Conservation (phyloP, 768 basidiomycete species). For the Mycena indigotica region DNA sequence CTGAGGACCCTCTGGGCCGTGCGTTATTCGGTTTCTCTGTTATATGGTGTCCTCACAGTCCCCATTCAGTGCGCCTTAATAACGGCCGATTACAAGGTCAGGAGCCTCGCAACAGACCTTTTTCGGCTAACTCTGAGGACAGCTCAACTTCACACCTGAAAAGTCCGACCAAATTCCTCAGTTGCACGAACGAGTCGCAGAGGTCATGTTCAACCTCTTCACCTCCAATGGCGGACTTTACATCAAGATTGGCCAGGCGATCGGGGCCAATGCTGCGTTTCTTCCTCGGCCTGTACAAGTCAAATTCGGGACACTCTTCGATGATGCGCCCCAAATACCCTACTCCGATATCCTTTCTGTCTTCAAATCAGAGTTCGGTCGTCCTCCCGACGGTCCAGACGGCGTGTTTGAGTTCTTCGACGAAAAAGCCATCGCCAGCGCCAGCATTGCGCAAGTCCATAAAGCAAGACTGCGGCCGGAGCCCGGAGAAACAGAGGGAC, state of each 20-base stretch:
- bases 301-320: slow-evolving; percentile 83
- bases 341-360: slow-evolving; percentile 69
- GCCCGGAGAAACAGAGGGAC: slow-evolving; percentile 43
- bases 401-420: slow-evolving; percentile 84
- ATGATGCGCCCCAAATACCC: slow-evolving; percentile 84
- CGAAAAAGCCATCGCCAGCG: slow-evolving; percentile 76
- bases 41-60: not conserved
- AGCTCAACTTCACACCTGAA: slow-evolving; percentile 75
- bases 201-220: slow-evolving; percentile 74
- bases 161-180: slow-evolving; percentile 74
- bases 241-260: slow-evolving; percentile 83
- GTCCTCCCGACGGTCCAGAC: slow-evolving; percentile 62
- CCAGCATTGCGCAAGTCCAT: slow-evolving; percentile 93
- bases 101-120: too few species aligned
- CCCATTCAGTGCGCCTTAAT: slow-evolving; percentile 63
- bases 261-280: slow-evolving; percentile 83
- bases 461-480: slow-evolving; percentile 59
- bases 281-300: slow-evolving; percentile 82
- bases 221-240: slow-evolving; percentile 84
- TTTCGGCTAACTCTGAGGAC: too few species aligned
- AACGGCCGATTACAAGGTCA: slow-evolving; percentile 86
- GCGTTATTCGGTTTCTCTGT: slow-evolving; percentile 19
- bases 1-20: slow-evolving; percentile 56
- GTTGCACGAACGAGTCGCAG: slow-evolving; percentile 83
- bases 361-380: slow-evolving; percentile 68